Evolutionary conservation across 345 rosid genomes (phyloP), one percentile per base, ranked within the genome.

Genomic region (Citrus cavaleriei): DNA sequence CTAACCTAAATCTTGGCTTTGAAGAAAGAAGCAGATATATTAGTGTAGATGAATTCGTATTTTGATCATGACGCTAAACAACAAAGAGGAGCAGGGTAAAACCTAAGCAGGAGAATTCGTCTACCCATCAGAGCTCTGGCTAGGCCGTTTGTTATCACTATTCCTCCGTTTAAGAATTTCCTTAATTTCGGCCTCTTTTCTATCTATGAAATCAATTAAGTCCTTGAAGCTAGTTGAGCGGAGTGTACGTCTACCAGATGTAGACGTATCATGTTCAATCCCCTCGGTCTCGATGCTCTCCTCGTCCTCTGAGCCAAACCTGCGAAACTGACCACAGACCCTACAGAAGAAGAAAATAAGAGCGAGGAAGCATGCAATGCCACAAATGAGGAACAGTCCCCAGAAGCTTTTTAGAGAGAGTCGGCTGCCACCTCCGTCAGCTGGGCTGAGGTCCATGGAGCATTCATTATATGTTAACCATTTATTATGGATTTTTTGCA

Each of bases 361-460:
- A 5, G 93, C 89, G 24, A 90, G 34, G 69, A 89, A 19, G 85
- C 96, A 91, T 35, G 92, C 84, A 59, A 85, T 25, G 74, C 96
- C 98, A 60, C 93, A 89, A 16, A 95, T 90, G 46, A 95, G 88
- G 83, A 95, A 95, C 63, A 95, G 87, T 9, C 98, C 98, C 98
- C 98, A 95, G 73, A 95, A 95, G 87, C 96, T 93, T 25, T 37
- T 77, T 72, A 95, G 73, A 18, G 96, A 88, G 25, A 93, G 91
- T 6, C 18, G 51, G 18, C 86, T 88, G 80, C 68, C 51, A 51
- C 22, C 83, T 0, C 81, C 85, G 2, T 88, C 92, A 27, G 59
- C 71, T 51, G 65, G 3, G 25, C 72, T 37, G 22, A 84, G 80
- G 62, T 83, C 86, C 83, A 82, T 72, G 4, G 92, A 21, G 87